Evolutionary conservation across 768 basidiomycete genomes (phyloP), one percentile per base, ranked within the genome.

Genomic region (Suillus alpinus): DNA sequence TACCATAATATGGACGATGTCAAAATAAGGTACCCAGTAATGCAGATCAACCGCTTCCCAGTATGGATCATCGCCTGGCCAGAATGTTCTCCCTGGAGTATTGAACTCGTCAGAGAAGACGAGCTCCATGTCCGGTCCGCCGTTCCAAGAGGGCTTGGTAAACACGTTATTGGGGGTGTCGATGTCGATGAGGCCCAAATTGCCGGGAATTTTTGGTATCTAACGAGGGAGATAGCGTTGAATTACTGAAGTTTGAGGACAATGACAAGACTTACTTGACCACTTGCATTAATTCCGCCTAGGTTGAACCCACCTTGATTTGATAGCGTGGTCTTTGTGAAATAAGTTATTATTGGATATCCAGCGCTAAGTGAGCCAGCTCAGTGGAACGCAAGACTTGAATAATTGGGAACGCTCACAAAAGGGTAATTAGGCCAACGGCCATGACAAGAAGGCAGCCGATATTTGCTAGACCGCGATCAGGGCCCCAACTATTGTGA

Each of bases 41-140:
- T 80, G 73, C 31, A 81, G 61, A 65, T 81, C 71, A 20, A 63
- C 76, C 0, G 79, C 89, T 69, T 91, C 88, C 89, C 89, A 91
- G 66, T 89, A 93, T 3, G 92, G 92, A 71, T 94, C 92, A 64
- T 93, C 91, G 6, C 89, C 89, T 44, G 87, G 84, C 75, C 89
- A 92, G 68, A 93, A 93, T 5, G 87, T 81, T 62, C 92, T 78
- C 4, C 90, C 89, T 23, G 87, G 85, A 29, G 76, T 77, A 69
- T 93, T 87, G 70, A 94, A 93, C 69, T 94, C 92, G 73, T 94
- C 92, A 4, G 85, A 87, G 70, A 91, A 93, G 10, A 91, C 87
- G 29, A 93, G 78, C 49, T 73, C 65, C 69, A 70, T 69, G 36
- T 81, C 84, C 50, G 77, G 73, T 4, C 89, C 86, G 64, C 92